phyloP scores from a whole-genome alignment of 495 filamentous ascomycete species.

The Xylaria telfairii region DNA sequence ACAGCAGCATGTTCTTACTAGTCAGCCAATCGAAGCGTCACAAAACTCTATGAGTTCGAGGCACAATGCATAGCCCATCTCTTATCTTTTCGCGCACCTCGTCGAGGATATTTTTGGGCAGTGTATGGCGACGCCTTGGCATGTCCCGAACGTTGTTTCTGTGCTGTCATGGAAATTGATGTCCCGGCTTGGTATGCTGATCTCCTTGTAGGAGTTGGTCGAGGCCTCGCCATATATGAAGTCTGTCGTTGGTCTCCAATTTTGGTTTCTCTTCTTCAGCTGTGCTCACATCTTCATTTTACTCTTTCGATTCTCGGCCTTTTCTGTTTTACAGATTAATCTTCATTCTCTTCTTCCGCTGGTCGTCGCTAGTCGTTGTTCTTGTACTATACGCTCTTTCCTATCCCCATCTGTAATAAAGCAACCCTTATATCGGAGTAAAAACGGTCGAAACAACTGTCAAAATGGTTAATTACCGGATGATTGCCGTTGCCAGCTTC shows the following conservation, averaged over 20 bases:
- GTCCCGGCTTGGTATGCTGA: constrained; percentile 33
- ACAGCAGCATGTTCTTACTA: constrained; percentile 26
- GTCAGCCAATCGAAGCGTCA: constrained; percentile 4
- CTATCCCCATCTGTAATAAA: constrained; percentile 26
- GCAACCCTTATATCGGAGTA: background rate
- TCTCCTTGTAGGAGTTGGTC: constrained; percentile 4
- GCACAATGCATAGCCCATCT: constrained; percentile 16
- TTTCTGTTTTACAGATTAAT: constrained; percentile 31
- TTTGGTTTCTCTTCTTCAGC: constrained; percentile 43
- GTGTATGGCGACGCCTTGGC: constrained; percentile 36
- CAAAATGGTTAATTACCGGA: constrained; percentile 52
- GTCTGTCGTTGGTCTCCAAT: constrained; percentile 32
- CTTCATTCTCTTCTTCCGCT: constrained; percentile 34
- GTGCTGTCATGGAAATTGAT: constrained; percentile 31
- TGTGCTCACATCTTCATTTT: constrained; percentile 44
- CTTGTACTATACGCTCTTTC: constrained; percentile 38
- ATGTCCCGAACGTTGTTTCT: constrained; percentile 20
- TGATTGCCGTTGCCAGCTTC: constrained; percentile 50
- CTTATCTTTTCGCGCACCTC: constrained; percentile 23
- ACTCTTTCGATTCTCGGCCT: constrained; percentile 34
- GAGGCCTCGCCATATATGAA: constrained; percentile 40
- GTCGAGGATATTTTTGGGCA: constrained; percentile 35
- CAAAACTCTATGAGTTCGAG: background rate
- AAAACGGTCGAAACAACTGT: constrained; percentile 16
- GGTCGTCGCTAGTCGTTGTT: constrained; percentile 46